Percentiles rank a stretch among this genome's conserved stretches.
Conservation (phyloP, 805 yeast genomes). For the Candida qinlingensis region DNA sequence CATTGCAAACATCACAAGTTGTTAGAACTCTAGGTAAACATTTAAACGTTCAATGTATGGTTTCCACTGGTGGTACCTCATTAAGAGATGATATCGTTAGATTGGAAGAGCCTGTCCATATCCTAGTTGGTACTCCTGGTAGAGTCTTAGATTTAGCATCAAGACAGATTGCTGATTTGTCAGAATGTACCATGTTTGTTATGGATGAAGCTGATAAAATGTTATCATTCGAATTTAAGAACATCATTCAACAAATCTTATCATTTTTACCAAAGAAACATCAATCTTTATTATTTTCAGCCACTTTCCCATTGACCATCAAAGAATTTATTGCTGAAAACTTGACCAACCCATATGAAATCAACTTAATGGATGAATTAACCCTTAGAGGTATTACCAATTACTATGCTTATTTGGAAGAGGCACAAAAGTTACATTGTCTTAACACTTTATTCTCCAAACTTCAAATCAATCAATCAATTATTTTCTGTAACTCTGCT, state of each 20-base stretch:
- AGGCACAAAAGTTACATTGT: conserved; percentile 92
- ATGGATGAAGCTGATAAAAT: conserved; percentile 99
- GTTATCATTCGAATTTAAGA: conserved; percentile 84
- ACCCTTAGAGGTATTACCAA: conserved; percentile 95
- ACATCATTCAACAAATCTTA: conserved; percentile 81
- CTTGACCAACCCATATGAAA: conserved; percentile 87
- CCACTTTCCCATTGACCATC: conserved; percentile 94
- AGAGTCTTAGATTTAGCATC: conserved; percentile 92
- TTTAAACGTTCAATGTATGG: conserved; percentile 90
- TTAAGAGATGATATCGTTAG: conserved; percentile 92
- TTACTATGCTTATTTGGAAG: conserved; percentile 97
- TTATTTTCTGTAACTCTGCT: conserved; percentile 95
- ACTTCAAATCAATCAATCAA: conserved; percentile 92
- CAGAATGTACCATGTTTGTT: conserved; percentile 80
- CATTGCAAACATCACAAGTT: conserved; percentile 95
- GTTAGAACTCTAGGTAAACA: conserved; percentile 95
- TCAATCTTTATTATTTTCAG: conserved; percentile 86
- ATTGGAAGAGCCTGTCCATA: conserved; percentile 87
- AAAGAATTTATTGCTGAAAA: conserved; percentile 90
- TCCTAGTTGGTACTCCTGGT: conserved; percentile 96
- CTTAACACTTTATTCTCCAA: conserved; percentile 91
- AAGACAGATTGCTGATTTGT: conserved; percentile 79
- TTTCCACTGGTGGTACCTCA: conserved; percentile 96
- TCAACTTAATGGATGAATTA: conserved; percentile 95
- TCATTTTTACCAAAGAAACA: conserved; percentile 71